phyloP scores from a whole-genome alignment of 129 eudicot genomes.

The Lactuca saligna region DNA sequence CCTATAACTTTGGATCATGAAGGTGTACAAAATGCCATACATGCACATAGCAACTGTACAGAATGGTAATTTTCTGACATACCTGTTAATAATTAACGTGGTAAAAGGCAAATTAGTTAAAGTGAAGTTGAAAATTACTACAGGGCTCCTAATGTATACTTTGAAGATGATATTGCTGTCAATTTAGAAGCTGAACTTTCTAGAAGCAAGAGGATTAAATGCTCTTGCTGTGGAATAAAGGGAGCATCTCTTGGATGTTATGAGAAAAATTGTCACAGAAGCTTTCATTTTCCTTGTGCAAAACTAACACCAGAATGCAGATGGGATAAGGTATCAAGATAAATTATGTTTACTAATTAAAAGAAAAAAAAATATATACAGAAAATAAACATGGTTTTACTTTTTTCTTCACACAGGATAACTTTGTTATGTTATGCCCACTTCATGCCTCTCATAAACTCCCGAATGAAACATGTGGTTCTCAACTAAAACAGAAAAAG shows the following conservation, averaged over 20 bases:
- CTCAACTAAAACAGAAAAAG: conserved; percentile 41
- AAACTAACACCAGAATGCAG: conserved; percentile 70
- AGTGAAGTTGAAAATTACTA: conserved; percentile 15
- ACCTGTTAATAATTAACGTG: no score
- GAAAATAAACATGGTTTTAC: background rate
- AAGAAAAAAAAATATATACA: background rate
- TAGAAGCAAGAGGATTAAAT: conserved; percentile 83
- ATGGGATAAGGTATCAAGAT: conserved; percentile 76
- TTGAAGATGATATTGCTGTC: conserved; percentile 71
- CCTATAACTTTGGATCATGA: conserved; percentile 42
- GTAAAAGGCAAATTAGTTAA: background rate
- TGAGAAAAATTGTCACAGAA: conserved; percentile 74
- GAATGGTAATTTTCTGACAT: conserved; percentile 59
- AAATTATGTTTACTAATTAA: background rate
- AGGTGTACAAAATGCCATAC: conserved; percentile 43
- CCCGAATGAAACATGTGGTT: conserved; percentile 52
- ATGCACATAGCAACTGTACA: conserved; percentile 75
- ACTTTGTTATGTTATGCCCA: conserved; percentile 96
- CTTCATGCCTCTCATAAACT: conserved; percentile 64
- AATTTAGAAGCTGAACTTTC: conserved; percentile 75
- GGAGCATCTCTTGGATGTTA: conserved; percentile 98
- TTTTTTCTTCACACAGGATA: conserved; percentile 50
- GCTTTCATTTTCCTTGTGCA: conserved; percentile 97
- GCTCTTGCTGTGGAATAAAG: conserved; percentile 80
- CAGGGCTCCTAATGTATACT: conserved; percentile 98